A percentile compares a stretch with the other conserved stretches of the same genome.
Conservation (phyloP, 2,329 filamentous ascomycete species). For the Neocatenulostroma microsporum region DNA sequence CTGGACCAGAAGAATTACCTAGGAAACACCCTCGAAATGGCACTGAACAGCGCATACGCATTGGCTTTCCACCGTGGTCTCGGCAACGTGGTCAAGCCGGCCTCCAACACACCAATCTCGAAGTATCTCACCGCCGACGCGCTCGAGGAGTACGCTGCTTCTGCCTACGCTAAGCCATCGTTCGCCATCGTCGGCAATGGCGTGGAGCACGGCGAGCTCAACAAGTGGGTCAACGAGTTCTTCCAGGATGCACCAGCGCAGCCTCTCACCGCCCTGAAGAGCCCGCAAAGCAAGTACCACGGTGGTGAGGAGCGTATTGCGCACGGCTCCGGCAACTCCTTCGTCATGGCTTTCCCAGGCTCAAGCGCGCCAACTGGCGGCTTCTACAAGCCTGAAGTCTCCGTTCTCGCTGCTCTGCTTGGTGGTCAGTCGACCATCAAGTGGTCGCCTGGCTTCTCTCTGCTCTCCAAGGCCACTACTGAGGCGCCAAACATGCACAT, state of each 20-base stretch:
- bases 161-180: constrained; percentile 81
- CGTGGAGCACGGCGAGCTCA: constrained; percentile 64
- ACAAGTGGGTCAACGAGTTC: constrained; percentile 89
- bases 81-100: constrained; percentile 67
- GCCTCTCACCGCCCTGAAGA: constrained; percentile 48
- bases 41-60: constrained; percentile 76
- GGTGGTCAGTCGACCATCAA: constrained; percentile 89
- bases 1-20: constrained; percentile 67
- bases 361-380: constrained; percentile 64
- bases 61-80: constrained; percentile 92
- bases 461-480: constrained; percentile 71
- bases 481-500: constrained; percentile 59
- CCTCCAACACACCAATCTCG: constrained; percentile 61
- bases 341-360: constrained; percentile 89
- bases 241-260: constrained; percentile 62
- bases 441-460: constrained; percentile 88
- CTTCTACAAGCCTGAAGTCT: constrained; percentile 80
- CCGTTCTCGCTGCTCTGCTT: constrained; percentile 79
- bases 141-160: constrained; percentile 66
- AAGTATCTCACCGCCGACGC: constrained; percentile 73
- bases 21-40: constrained; percentile 56
- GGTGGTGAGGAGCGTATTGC: constrained; percentile 90
- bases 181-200: constrained; percentile 89
- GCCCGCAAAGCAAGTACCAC: constrained; percentile 71
- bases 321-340: constrained; percentile 66